Evolutionary conservation across 177 flowering plant species (phyloP).

Genomic region (Vitis hybrid): DNA sequence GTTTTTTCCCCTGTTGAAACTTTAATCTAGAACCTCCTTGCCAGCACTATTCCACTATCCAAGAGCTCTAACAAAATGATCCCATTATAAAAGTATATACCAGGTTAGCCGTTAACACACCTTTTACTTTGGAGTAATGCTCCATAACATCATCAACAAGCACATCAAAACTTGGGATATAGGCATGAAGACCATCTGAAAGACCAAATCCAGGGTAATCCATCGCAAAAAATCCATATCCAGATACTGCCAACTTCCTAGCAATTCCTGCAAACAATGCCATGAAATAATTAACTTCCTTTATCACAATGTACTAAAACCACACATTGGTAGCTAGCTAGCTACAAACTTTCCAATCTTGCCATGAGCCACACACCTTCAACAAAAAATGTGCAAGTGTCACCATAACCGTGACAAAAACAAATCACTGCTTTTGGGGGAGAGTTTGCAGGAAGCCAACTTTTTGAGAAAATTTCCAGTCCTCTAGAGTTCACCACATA

Average conservation of each 20-base stretch:
- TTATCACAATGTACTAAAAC: background rate
- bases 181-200: slow-evolving; percentile 93
- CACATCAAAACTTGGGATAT: slow-evolving; percentile 69
- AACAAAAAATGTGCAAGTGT: slow-evolving; percentile 93
- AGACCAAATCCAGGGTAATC: slow-evolving; percentile 99
- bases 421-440: slow-evolving; percentile 71
- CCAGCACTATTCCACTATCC: background rate
- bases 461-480: slow-evolving; percentile 74
- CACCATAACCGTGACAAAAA: slow-evolving; percentile 97
- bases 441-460: slow-evolving; percentile 76
- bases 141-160: slow-evolving; percentile 90
- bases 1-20: too few relatives aligned
- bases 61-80: background rate
- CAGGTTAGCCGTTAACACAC: slow-evolving; percentile 25
- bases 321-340: background rate
- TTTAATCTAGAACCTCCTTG: too few relatives aligned
- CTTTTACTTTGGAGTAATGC: slow-evolving; percentile 86
- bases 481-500: slow-evolving; percentile 85
- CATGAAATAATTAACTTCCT: slow-evolving; percentile 5
- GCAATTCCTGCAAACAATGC: slow-evolving; percentile 69
- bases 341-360: background rate
- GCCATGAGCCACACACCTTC: slow-evolving; percentile 66
- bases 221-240: slow-evolving; percentile 93
- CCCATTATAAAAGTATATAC: background rate
- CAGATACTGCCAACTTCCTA: slow-evolving; percentile 73